These are phyloP conservation scores for Drosera capensis DNA, from an alignment of 148 eudicot species.

Conservation along the genomic window DNA sequence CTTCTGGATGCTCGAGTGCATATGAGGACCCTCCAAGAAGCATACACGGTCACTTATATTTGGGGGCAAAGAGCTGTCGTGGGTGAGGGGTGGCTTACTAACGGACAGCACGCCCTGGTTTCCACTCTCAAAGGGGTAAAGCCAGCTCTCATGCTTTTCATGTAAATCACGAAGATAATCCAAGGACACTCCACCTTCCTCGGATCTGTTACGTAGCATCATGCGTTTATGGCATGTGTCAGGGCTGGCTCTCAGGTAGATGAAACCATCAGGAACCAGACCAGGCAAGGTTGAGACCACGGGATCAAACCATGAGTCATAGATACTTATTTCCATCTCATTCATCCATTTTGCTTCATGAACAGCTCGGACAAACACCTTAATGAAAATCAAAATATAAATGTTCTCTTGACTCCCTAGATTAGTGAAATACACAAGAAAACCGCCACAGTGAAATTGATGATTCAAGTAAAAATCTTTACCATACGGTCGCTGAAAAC, in stretches of 20 bases:
- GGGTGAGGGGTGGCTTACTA: slow-evolving; percentile 30
- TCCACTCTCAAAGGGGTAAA: slow-evolving; percentile 62
- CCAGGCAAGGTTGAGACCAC: slow-evolving; percentile 90
- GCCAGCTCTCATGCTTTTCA: slow-evolving; percentile 98
- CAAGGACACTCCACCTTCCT: slow-evolving; percentile 83
- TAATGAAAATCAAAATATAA: background rate
- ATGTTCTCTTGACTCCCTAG: too few species aligned
- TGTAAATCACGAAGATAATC: slow-evolving; percentile 82
- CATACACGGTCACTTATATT: slow-evolving; percentile 66
- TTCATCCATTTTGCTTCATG: slow-evolving; percentile 99
- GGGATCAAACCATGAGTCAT: slow-evolving; percentile 98
- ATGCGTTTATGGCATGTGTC: slow-evolving; percentile 95
- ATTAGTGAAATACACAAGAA: background rate
- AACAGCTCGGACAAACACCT: slow-evolving; percentile 98
- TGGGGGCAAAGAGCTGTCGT: slow-evolving; percentile 47
- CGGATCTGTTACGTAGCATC: slow-evolving; percentile 83
- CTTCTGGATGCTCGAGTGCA: slow-evolving; percentile 89
- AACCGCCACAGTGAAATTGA: background rate
- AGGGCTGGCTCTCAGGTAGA: slow-evolving; percentile 94
- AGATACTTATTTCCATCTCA: slow-evolving; percentile 96
- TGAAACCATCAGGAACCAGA: slow-evolving; percentile 87
- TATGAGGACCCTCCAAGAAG: slow-evolving; percentile 75
- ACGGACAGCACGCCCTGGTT: slow-evolving; percentile 67
- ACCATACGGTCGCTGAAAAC: slow-evolving; percentile 98
- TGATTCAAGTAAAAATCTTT: slow-evolving; percentile 5